Base-by-base conservation (phyloP, 1,284 basidiomycete species). In the Cryptococcus neoformans region DNA sequence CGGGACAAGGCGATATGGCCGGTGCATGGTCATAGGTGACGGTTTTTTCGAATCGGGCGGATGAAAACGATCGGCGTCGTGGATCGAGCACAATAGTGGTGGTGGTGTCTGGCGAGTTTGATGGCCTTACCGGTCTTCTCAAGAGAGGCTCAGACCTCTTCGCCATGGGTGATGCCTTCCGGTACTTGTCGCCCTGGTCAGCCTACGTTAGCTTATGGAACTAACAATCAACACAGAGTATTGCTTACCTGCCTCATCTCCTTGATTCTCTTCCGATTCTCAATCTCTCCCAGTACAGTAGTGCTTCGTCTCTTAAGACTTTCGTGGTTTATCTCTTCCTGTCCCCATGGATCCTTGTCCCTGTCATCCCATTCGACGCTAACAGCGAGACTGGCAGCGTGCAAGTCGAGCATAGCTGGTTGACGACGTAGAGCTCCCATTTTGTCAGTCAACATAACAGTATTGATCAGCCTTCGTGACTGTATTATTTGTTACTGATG, bases 61-160 rank as follows among this genome's bases (percentile, higher is more conserved):
- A 64, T 6, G 59, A 54, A 39, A 68, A 51, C 7, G 66, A 68
- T 34, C 59, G 57, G 35, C 57, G 56, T 11, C 66, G 60, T 9
- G 49, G 51, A 4, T 60, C 60, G 39, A 53, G 53, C 39, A 34
- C 52, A 16, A 55, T 52, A 9, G 53, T 54, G 37, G 44, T 48
- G 45, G 46, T 41, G 16, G 16, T 41, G 3, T 17, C 36, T n/a
- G 49, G 49, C 11, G 49, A 51, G 49, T 36, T 7, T 11, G 37
- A 21, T n/a, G 17, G 44, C 28, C 40, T 41, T 44, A 28, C 35
- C 45, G 42, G n/a, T 38, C 9, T 40, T 37, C 17, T 54, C 7
- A 28, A 46, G 51, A 16, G 53, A 56, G 35, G 45, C 34, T 47
- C 45, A 10, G 49, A 51, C 4, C 49, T 36, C n/a, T 49, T 49